Base-by-base conservation (phyloP, 306 rosid genomes). In the Senna siamea region DNA sequence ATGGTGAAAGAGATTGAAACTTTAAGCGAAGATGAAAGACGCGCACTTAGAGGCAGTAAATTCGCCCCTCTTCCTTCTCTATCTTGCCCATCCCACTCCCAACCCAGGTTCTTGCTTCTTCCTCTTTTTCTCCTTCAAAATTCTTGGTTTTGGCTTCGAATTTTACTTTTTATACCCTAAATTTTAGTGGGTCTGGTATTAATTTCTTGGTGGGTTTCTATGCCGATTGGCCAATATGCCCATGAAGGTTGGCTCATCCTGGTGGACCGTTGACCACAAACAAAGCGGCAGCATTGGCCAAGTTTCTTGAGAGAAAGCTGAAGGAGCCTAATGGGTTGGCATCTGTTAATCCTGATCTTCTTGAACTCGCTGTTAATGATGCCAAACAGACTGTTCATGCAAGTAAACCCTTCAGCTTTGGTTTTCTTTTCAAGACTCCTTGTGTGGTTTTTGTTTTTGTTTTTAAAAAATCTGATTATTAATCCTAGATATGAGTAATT, bases 251-350 rank as follows among this genome's bases (percentile, higher is more conserved):
- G 88, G 94, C 98, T 69, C 98, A 93, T 77, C 98, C 96, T 0
- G 98, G 98, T 32, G 97, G 98, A 72, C 96, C 97, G 0, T 72
- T 93, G 86, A 82, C 84, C 28, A 91, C 98, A 52, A 93, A 93
- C 62, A 91, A 93, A 72, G 98, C 98, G 6, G 97, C 91, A 46
- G 98, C 98, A 1, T 77, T 91, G 71, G 97, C 97, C 0, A 93
- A 93, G 79, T 93, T 93, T 85, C 87, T 93, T 1, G 87, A 89
- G 59, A 79, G 97, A 64, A 91, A 93, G 62, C 80, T 87, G 55
- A 88, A 91, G 52, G 87, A 89, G 0, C 97, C 98, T 28, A 32
- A 79, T 75, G 97, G 93, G 1, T 86, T 93, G 66, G 86, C 78
- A 8, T 79, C 91, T 63, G 82, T 93, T 23, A 78, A 93, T 61